Base-by-base conservation (phyloP, 176 grass and related monocot genomes). In the Oryza brachyantha region DNA sequence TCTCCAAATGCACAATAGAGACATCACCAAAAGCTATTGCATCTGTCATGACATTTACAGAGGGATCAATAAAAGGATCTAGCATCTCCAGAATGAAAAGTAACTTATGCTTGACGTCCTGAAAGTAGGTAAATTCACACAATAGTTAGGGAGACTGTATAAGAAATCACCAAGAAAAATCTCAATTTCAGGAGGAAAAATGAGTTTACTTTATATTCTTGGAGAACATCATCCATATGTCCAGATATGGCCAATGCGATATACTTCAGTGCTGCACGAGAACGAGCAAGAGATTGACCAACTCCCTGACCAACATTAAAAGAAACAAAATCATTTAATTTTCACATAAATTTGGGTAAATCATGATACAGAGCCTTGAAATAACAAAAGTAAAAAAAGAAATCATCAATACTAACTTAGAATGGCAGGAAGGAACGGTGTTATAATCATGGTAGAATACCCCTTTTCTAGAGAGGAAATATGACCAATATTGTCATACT, bases 11-110 rank as follows among this genome's bases (percentile, higher is more conserved):
- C 68, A 87, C 64, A 75, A 79, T 29, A 84, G 91, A 88, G 61
- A 86, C 78, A 71, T 80, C 87, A 78, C 83, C 84, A 88, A 92
- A 94, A 62, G 80, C 59, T 67, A 90, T 61, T 75, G 68, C 88
- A 61, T 90, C 80, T 68, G 84, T 80, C 64, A 72, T 86, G 38
- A 74, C 61, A 82, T 58, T 81, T 76, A 91, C 90, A 74, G 87
- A 77, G 81, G 90, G 94, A 64, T 94, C 76, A 10, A 94, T 79
- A 83, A 85, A 94, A 64, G 87, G 91, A 78, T 97, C 94, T 46
- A 97, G 85, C 94, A 97, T 94, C 89, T 97, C 91, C 82, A 94
- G 58, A 78, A 97, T 73, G 80, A 97, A 97, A 86, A 97, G 94
- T 65, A 97, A 66, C 75, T 86, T 90, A 86, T 90, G 86, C 76